These are phyloP conservation scores for Cystofilobasidium macerans DNA, from an alignment of 768 basidiomycete species.

Conservation along the genomic window DNA sequence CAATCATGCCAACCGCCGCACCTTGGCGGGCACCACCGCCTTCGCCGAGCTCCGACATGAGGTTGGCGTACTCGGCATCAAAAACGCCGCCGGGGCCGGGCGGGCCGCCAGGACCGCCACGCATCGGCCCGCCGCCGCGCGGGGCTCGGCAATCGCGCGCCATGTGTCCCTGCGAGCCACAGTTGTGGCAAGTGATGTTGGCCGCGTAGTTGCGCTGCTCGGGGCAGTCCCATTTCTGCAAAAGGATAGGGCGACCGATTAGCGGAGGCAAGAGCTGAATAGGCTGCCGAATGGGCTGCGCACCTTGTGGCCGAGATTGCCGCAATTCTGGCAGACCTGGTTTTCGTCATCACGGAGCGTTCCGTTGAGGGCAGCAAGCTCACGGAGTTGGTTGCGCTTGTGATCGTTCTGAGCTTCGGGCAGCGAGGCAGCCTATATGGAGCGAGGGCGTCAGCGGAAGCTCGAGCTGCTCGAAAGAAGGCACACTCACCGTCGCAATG, in stretches of 20 bases:
- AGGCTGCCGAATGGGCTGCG: too few relatives aligned
- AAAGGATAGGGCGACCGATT: constrained; percentile 32
- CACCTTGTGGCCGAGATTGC: constrained; percentile 31
- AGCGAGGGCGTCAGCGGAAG: too few relatives aligned
- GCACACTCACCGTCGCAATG: constrained; percentile 76
- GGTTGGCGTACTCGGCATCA: constrained; percentile 91
- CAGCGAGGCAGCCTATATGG: constrained; percentile 78
- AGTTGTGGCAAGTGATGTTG: constrained; percentile 97
- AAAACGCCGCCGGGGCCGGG: constrained; percentile 59
- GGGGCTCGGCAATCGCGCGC: constrained; percentile 26
- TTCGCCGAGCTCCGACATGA: constrained; percentile 98
- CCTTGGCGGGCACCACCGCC: constrained; percentile 46
- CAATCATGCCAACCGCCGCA: constrained; percentile 25
- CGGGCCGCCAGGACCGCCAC: constrained; percentile 40
- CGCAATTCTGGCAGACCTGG: constrained; percentile 75
- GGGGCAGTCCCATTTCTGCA: constrained; percentile 98
- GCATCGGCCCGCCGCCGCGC: constrained; percentile 22
- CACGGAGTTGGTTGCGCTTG: constrained; percentile 96
- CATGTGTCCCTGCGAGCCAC: constrained; percentile 45
- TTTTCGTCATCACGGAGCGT: constrained; percentile 99
- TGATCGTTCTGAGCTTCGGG: constrained; percentile 99
- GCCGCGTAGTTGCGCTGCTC: constrained; percentile 97
- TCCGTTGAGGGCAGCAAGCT: constrained; percentile 92
- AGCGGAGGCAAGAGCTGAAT: not conserved
- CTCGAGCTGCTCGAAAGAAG: too few relatives aligned